These are phyloP conservation scores for Populus pruinosa DNA, from an alignment of 345 rosid species.

Conservation along the genomic window DNA sequence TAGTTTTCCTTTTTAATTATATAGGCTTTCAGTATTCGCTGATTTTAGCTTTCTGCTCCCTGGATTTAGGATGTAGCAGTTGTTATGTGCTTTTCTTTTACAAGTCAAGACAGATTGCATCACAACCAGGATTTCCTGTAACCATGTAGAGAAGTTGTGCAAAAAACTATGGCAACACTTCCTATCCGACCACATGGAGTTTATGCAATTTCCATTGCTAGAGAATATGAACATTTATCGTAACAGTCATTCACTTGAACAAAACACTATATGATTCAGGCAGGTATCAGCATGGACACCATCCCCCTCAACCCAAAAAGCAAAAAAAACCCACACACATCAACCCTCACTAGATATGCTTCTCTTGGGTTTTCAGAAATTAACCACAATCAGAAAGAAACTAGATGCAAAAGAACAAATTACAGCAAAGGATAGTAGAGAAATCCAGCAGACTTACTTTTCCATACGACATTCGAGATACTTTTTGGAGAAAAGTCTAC, in stretches of 20 bases:
- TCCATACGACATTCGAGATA: slow-evolving; percentile 92
- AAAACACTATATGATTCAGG: neutral
- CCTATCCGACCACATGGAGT: neutral
- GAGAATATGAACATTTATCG: neutral
- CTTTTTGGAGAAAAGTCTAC: slow-evolving; percentile 67
- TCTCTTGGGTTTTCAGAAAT: neutral
- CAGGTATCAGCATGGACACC: neutral
- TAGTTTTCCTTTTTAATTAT: neutral
- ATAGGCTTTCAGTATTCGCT: neutral
- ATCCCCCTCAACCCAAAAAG: neutral
- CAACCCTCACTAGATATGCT: neutral
- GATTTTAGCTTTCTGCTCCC: neutral
- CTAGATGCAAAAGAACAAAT: neutral
- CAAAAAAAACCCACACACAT: neutral
- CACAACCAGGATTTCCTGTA: neutral
- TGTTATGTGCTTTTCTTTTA: too few species aligned
- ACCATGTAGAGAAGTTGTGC: neutral
- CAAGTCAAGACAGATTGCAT: too few species aligned
- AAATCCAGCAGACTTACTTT: slow-evolving; percentile 47
- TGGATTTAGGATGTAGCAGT: neutral
- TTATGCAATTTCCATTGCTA: neutral
- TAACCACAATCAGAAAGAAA: neutral
- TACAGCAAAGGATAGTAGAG: neutral
- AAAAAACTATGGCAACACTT: neutral
- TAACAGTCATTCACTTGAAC: too few species aligned